Conservation (phyloP, 352 stramenopile species). For the Globisporangium cederbergense region DNA sequence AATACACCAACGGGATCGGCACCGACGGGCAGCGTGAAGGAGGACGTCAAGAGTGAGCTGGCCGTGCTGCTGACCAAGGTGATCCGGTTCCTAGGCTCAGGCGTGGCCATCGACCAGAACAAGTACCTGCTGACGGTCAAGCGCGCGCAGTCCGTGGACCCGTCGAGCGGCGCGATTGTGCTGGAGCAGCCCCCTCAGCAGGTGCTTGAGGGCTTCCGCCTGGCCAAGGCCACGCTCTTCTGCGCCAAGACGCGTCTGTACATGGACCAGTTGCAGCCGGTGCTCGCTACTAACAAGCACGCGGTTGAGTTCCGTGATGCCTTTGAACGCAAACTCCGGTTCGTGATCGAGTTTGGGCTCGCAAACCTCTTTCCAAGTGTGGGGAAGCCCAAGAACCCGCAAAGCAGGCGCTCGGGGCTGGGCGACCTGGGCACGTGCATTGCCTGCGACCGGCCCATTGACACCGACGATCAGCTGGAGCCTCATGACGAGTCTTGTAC, state of each 20-base stretch:
- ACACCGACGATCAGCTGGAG: slow-evolving; percentile 21
- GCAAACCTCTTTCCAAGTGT: slow-evolving; percentile 60
- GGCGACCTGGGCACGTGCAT: slow-evolving; percentile 52
- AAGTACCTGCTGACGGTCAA: slow-evolving; percentile 47
- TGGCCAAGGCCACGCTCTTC: slow-evolving; percentile 43
- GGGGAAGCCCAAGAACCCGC: slow-evolving; percentile 29
- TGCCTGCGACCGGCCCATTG: slow-evolving; percentile 56
- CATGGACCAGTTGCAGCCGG: slow-evolving; percentile 49
- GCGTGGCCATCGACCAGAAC: slow-evolving; percentile 62
- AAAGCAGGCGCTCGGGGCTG: slow-evolving; percentile 19
- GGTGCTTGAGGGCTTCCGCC: slow-evolving; percentile 48
- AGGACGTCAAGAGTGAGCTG: slow-evolving; percentile 30
- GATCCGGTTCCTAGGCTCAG: slow-evolving; percentile 51
- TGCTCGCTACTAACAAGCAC: slow-evolving; percentile 34
- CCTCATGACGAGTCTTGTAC: not conserved
- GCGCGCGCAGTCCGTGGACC: slow-evolving; percentile 29
- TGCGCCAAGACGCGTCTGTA: slow-evolving; percentile 29
- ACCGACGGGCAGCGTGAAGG: not conserved
- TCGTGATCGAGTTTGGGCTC: slow-evolving; percentile 56
- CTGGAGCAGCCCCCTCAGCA: slow-evolving; percentile 39
- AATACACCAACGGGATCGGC: slow-evolving; percentile 3
- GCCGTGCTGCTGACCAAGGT: slow-evolving; percentile 50
- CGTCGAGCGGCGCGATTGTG: slow-evolving; percentile 32
- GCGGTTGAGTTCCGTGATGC: slow-evolving; percentile 41
- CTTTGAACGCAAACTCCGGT: slow-evolving; percentile 41